Evolutionary conservation across 192 early-diverging fungal genomes (phyloP), one percentile per base, ranked within the genome.

Genomic region (Backusella sp.): DNA sequence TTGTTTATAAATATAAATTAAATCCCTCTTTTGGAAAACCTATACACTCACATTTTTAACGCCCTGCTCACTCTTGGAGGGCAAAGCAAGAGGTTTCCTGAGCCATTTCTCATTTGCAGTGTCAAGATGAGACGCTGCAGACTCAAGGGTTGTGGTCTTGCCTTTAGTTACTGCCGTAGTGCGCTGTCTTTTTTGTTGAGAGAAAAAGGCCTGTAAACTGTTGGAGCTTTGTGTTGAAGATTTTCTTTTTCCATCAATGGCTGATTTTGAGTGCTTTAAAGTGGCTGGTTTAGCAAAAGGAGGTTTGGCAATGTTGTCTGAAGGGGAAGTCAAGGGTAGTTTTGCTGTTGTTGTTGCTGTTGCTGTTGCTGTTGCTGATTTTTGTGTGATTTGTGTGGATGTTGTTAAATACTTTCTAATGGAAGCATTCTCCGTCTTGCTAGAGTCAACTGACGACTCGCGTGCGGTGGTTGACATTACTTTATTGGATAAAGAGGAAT

Each of bases 81-180:
- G 26, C 11, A 4, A 17, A 0, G 7, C 7, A 32, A 71, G 23
- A 62, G 75, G 49, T 1, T 71, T 17, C 0, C 65, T 68, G 14
- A 77, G 32, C 76, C 76, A 77, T 0, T 66, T 32, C 66, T 72
- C 59, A 39, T 70, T 70, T 23, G 65, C 76, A 7, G 26, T 68
- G 28, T 77, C 76, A 39, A 77, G 35, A 37, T 36, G 44, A 67
- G 70, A 62, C 4, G 59, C 32, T 2, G 53, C 75, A 9, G 68
- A 71, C 65, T 76, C 21, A 70, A 49, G 6, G 66, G 26, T 37
- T 11, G 14, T 53, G 15, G 14, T 53, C 7, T 53, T 21, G 21
- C 3, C 42, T 12, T 15, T 44, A 17, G 15, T 49, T 19, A 44
- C 15, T 44, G 15, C 4, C 3, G 56, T 26, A 11, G 26, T 62